Evolutionary conservation across 768 basidiomycete species (phyloP).

Genomic region (Auricularia auricula-judae): DNA sequence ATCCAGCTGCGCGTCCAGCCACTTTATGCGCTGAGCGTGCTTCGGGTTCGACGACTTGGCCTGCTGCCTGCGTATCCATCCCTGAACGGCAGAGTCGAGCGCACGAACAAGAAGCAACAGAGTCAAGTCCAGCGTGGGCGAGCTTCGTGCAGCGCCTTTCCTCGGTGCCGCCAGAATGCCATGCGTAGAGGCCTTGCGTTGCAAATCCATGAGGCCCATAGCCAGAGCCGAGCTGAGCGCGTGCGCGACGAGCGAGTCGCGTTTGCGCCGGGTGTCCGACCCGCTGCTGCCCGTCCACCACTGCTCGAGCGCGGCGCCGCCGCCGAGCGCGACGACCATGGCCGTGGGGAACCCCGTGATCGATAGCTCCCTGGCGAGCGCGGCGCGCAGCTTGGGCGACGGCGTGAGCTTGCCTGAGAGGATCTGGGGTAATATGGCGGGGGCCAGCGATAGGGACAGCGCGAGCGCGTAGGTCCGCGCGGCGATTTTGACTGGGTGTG

Average conservation of each 20-base stretch:
- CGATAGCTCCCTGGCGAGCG: slow-evolving; percentile 47
- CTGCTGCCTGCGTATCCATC: slow-evolving; percentile 7
- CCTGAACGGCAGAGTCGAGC: slow-evolving; percentile 49
- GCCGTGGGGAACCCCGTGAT: slow-evolving; percentile 59
- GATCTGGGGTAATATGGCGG: slow-evolving; percentile 46
- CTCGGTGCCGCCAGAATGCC: slow-evolving; percentile 12
- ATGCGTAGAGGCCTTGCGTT: slow-evolving; percentile 23
- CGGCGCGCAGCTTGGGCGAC: slow-evolving; percentile 19
- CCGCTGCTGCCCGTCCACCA: slow-evolving; percentile 23
- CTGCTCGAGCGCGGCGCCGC: slow-evolving; percentile 44
- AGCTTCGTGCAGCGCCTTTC: slow-evolving; percentile 15
- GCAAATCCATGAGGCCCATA: slow-evolving; percentile 42
- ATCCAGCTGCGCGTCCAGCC: slow-evolving; percentile 42
- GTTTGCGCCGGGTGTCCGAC: slow-evolving; percentile 4
- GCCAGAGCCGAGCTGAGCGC: slow-evolving; percentile 45
- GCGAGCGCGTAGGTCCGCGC: slow-evolving; percentile 59
- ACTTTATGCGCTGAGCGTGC: slow-evolving; percentile 7
- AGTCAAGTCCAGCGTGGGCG: slow-evolving; percentile 58
- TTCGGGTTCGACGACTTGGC: slow-evolving; percentile 1
- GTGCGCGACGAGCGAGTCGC: slow-evolving; percentile 29
- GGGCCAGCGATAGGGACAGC: slow-evolving; percentile 56
- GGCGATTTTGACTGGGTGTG: slow-evolving; percentile 47
- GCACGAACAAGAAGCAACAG: slow-evolving; percentile 60
- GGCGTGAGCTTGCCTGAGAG: slow-evolving; percentile 19
- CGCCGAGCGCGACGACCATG: slow-evolving; percentile 52